phyloP scores from a whole-genome alignment of 2,329 filamentous ascomycete genomes.

The Trichocomaceae sp. region DNA sequence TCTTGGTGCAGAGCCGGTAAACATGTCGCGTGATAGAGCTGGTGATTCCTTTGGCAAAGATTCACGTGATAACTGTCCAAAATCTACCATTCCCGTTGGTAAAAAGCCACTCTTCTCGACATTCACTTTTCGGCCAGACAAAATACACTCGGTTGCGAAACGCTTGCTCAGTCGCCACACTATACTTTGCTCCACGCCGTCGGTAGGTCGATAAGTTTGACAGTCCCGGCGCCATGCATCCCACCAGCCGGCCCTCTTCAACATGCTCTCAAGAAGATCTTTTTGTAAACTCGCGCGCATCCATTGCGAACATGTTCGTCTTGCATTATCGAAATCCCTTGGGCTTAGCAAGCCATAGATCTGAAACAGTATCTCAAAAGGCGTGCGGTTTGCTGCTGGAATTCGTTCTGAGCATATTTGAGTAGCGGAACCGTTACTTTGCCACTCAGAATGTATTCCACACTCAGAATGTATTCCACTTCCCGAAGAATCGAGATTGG shows the following conservation, averaged over 20 bases:
- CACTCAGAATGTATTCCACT: slow-evolving; percentile 3
- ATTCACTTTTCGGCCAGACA: slow-evolving; percentile 31
- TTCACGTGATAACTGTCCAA: slow-evolving; percentile 20
- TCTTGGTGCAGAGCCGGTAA: slow-evolving; percentile 10
- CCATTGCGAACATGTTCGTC: slow-evolving; percentile 55
- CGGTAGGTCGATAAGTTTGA: slow-evolving; percentile 20
- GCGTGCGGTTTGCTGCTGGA: slow-evolving; percentile 31
- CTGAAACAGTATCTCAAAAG: slow-evolving; percentile 45
- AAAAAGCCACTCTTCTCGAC: slow-evolving; percentile 31
- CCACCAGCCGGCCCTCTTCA: slow-evolving; percentile 52
- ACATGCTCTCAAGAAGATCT: slow-evolving; percentile 46
- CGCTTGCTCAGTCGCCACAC: slow-evolving; percentile 40
- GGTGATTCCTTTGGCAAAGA: slow-evolving; percentile 14
- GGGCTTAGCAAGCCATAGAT: slow-evolving; percentile 43
- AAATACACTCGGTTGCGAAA: slow-evolving; percentile 46
- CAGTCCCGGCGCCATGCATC: slow-evolving; percentile 32
- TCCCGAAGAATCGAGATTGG: slow-evolving; percentile 1
- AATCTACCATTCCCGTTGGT: slow-evolving; percentile 29
- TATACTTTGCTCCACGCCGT: slow-evolving; percentile 33
- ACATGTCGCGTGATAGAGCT: slow-evolving; percentile 13
- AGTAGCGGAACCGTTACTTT: neutral
- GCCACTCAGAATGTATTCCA: slow-evolving; percentile 9
- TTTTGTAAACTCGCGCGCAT: slow-evolving; percentile 52
- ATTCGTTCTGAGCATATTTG: neutral
- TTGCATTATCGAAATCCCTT: slow-evolving; percentile 53